These are phyloP conservation scores for Cyclotella cryptica DNA, from an alignment of 108 stramenopile genomes.

Conservation along the genomic window DNA sequence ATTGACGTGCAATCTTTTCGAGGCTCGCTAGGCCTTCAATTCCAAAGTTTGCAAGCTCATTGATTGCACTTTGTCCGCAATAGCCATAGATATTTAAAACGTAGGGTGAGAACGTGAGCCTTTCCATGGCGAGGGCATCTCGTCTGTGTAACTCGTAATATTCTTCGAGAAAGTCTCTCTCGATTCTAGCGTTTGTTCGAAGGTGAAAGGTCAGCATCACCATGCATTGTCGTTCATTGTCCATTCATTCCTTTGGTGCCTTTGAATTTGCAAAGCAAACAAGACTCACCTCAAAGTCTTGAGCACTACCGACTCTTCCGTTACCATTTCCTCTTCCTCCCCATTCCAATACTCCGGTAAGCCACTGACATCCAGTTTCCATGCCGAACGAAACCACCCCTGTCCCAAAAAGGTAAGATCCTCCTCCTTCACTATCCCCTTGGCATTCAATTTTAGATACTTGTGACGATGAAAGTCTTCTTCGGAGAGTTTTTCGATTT, in stretches of 20 bases:
- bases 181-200: constrained; percentile 42
- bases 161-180: constrained; percentile 82
- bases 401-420: constrained; percentile 68
- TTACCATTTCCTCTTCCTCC: constrained; percentile 18
- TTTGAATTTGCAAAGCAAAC: neutral
- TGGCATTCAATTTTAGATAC: constrained; percentile 36
- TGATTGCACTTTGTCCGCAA: constrained; percentile 88
- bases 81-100: constrained; percentile 87
- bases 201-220: neutral
- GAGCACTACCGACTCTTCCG: constrained; percentile 62
- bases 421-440: constrained; percentile 36
- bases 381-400: constrained; percentile 88
- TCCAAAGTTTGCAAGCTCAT: constrained; percentile 81
- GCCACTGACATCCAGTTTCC: constrained; percentile 55
- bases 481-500: constrained; percentile 3
- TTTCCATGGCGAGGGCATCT: constrained; percentile 91
- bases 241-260: neutral
- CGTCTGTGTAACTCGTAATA: constrained; percentile 85
- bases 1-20: constrained; percentile 65
- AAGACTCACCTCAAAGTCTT: constrained; percentile 71
- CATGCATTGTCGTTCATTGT: neutral
- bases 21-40: constrained; percentile 57
- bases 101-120: constrained; percentile 75
- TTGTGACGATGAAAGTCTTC: neutral
- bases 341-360: constrained; percentile 39